Conservation (phyloP, 768 basidiomycete species). For the Coprinopsis strossmayeri region DNA sequence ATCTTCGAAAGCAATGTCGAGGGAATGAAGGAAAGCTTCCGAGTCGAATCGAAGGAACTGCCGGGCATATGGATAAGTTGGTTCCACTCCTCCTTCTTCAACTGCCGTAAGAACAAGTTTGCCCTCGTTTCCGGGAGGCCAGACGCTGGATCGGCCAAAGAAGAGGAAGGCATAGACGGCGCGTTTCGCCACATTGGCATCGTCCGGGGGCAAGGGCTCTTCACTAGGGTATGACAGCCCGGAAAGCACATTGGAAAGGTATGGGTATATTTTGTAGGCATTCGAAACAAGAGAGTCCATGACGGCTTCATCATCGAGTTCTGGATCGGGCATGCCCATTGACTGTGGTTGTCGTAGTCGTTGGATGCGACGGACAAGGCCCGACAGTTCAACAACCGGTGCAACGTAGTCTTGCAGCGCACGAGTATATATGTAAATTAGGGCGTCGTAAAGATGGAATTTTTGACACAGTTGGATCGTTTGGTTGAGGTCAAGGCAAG, state of each 20-base stretch:
- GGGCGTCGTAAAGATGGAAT: constrained; percentile 83
- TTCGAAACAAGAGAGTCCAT: constrained; percentile 58
- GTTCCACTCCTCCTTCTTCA: constrained; percentile 69
- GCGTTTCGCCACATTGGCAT: constrained; percentile 62
- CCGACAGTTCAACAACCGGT: constrained; percentile 80
- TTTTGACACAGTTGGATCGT: constrained; percentile 80
- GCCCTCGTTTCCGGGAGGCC: constrained; percentile 70
- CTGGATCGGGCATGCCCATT: constrained; percentile 19
- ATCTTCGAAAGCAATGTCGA: constrained; percentile 96
- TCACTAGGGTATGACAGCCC: constrained; percentile 87
- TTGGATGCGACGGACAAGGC: constrained; percentile 65
- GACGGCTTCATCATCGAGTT: constrained; percentile 18
- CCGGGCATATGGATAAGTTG: constrained; percentile 85
- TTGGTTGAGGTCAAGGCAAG: constrained; percentile 89
- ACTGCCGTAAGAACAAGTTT: constrained; percentile 70
- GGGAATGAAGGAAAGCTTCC: constrained; percentile 87
- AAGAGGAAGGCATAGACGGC: constrained; percentile 82
- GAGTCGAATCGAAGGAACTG: constrained; percentile 83
- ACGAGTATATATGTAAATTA: constrained; percentile 89
- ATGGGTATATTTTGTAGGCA: constrained; percentile 90
- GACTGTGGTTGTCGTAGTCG: constrained; percentile 37
- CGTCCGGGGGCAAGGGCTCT: constrained; percentile 56
- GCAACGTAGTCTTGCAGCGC: constrained; percentile 85
- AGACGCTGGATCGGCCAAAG: constrained; percentile 68
- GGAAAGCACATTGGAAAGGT: constrained; percentile 72